A percentile compares a stretch with the other conserved stretches of the same genome.
phyloP scores from a whole-genome alignment of 495 filamentous ascomycete species.

The Clavariopsis aquatica region DNA sequence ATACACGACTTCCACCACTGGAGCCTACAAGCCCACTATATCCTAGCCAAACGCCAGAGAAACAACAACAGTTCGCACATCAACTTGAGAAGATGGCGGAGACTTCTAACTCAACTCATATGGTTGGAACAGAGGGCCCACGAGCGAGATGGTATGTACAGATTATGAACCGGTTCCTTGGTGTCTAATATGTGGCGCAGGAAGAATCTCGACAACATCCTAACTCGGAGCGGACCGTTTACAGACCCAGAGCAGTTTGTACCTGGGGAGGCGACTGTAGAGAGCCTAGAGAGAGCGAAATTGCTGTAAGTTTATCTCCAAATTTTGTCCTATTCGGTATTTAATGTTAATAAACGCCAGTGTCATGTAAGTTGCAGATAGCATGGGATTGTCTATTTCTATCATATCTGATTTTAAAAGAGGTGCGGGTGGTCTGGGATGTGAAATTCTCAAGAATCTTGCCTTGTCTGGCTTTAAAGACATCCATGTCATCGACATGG shows the following conservation, averaged over 20 bases:
- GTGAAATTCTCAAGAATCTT: conserved; percentile 95
- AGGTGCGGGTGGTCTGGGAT: conserved; percentile 92
- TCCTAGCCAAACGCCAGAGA: background rate
- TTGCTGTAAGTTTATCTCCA: conserved; percentile 60
- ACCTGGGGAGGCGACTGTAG: conserved; percentile 63
- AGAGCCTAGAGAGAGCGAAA: conserved; percentile 63
- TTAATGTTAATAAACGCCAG: conserved; percentile 37
- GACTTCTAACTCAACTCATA: background rate
- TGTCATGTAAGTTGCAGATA: conserved; percentile 51
- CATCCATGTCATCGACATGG: conserved; percentile 99
- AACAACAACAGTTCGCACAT: background rate
- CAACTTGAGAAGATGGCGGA: conserved; percentile 23
- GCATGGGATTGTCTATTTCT: background rate
- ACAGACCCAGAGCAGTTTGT: conserved; percentile 70
- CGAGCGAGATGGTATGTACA: conserved; percentile 38
- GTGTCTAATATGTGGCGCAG: conserved; percentile 46
- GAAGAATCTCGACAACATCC: conserved; percentile 78
- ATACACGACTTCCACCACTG: background rate
- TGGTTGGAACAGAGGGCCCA: background rate
- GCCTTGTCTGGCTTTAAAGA: conserved; percentile 93
- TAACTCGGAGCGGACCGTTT: conserved; percentile 74
- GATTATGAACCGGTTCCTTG: background rate
- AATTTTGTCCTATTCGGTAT: background rate
- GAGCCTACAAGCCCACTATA: conserved; percentile 10
- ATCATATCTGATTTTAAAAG: conserved; percentile 48